Percentiles rank a stretch among this genome's conserved stretches.
These are phyloP conservation scores for Triticum dicoccoides DNA, from an alignment of 176 grass and related monocot species.

Conservation along the genomic window DNA sequence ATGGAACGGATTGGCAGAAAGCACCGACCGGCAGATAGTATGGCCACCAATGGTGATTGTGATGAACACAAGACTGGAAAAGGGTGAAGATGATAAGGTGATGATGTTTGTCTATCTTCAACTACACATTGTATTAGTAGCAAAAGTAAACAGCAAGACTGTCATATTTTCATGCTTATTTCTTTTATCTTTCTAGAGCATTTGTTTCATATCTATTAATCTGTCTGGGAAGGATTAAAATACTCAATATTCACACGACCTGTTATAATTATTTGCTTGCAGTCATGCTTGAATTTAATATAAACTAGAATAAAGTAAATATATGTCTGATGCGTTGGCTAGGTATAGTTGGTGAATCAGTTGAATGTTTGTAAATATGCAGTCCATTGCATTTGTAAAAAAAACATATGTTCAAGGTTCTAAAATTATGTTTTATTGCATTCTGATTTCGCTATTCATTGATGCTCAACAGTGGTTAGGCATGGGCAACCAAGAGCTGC, in stretches of 20 bases:
- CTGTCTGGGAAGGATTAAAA: not conserved
- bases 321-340: not conserved
- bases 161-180: conserved; percentile 5
- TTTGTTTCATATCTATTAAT: not conserved
- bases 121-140: not conserved
- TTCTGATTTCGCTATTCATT: conserved; percentile 30
- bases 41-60: conserved; percentile 98
- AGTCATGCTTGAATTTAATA: not conserved
- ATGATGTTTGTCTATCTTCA: conserved; percentile 14
- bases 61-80: conserved; percentile 77
- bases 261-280: not conserved
- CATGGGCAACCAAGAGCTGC: conserved; percentile 93
- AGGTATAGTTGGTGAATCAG: not conserved
- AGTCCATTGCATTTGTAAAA: conserved; percentile 12
- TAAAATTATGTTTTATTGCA: not conserved
- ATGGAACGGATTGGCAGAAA: conserved; percentile 79
- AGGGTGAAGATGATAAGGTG: conserved; percentile 76
- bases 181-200: conserved; percentile 7
- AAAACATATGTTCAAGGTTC: not conserved
- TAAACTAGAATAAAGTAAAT: not conserved
- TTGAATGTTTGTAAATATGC: not conserved
- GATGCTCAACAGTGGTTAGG: conserved; percentile 59
- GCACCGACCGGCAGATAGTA: conserved; percentile 59
- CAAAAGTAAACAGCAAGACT: not conserved
- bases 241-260: not conserved